These are phyloP conservation scores for Pseudofabraea citricarpa DNA, from an alignment of 2,329 filamentous ascomycete genomes.

Conservation along the genomic window DNA sequence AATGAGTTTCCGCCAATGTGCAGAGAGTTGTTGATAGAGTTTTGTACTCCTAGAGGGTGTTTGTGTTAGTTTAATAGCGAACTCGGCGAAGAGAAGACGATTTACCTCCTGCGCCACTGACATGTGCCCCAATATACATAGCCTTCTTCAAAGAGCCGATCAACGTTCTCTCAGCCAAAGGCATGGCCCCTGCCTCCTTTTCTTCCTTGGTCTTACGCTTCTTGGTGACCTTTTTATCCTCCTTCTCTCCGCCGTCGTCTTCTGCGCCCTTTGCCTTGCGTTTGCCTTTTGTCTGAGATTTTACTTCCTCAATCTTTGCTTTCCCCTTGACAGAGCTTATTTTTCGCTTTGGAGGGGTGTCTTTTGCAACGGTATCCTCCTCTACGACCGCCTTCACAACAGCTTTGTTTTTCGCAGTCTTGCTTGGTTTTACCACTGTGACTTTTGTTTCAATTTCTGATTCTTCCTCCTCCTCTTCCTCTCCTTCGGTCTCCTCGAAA, in stretches of 20 bases:
- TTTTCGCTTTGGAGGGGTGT: conserved; percentile 11
- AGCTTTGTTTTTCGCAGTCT: background rate
- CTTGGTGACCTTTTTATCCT: conserved; percentile 20
- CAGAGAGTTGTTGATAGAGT: conserved; percentile 71
- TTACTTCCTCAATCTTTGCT: conserved; percentile 11
- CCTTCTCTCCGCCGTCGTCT: conserved; percentile 17
- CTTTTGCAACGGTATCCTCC: conserved; percentile 5
- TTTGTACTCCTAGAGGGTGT: conserved; percentile 67
- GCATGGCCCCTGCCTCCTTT: conserved; percentile 51
- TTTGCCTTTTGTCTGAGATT: conserved; percentile 17
- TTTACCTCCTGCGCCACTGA: conserved; percentile 79
- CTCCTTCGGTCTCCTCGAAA: background rate
- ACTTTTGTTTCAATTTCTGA: too few species aligned
- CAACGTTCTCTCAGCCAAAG: conserved; percentile 64
- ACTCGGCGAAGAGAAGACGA: background rate
- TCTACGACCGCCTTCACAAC: background rate
- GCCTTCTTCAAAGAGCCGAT: conserved; percentile 56
- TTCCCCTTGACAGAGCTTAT: conserved; percentile 9
- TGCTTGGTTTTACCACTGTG: background rate
- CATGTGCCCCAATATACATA: conserved; percentile 88
- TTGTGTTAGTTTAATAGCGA: conserved; percentile 9
- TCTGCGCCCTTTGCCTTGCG: conserved; percentile 21
- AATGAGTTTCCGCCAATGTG: conserved; percentile 90
- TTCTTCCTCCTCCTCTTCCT: background rate
- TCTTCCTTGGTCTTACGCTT: conserved; percentile 54